Conservation (phyloP, 1,139 yeast species). For the Debaryomycetaceae sp. region DNA sequence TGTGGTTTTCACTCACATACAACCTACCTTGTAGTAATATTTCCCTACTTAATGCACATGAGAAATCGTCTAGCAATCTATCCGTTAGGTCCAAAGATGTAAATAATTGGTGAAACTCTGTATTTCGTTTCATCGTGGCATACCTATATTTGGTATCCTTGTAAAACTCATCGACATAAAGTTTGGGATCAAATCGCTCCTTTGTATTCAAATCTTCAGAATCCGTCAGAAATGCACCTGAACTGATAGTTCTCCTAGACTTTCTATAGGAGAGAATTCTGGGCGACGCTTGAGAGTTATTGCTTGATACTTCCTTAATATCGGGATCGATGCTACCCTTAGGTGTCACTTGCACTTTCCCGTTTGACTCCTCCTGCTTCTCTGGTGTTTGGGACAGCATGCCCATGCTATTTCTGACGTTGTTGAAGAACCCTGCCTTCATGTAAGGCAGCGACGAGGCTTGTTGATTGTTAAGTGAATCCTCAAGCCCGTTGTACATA, state of each 20-base stretch:
- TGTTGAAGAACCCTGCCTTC: slow-evolving; percentile 5
- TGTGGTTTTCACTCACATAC: slow-evolving; percentile 56
- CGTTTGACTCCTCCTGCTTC: slow-evolving; percentile 3
- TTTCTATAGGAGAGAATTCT: slow-evolving; percentile 49
- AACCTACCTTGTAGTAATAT: slow-evolving; percentile 70
- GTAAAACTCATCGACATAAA: slow-evolving; percentile 38
- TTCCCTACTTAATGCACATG: slow-evolving; percentile 81
- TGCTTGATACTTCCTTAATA: background rate
- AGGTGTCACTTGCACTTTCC: slow-evolving; percentile 3
- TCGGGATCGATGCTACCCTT: background rate
- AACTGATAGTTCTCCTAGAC: slow-evolving; percentile 33
- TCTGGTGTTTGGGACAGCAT: slow-evolving; percentile 8
- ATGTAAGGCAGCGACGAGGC: slow-evolving; percentile 12
- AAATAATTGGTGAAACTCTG: slow-evolving; percentile 78
- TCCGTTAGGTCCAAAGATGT: slow-evolving; percentile 67
- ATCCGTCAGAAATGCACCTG: slow-evolving; percentile 24
- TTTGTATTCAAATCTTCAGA: slow-evolving; percentile 17
- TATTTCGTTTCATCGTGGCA: slow-evolving; percentile 69
- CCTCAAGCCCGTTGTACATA: slow-evolving; percentile 4
- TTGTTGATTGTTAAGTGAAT: slow-evolving; percentile 5
- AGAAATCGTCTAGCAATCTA: slow-evolving; percentile 74
- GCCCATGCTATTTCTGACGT: slow-evolving; percentile 7
- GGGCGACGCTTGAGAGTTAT: slow-evolving; percentile 25
- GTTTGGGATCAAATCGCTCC: slow-evolving; percentile 28
- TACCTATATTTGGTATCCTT: slow-evolving; percentile 40